Conservation (phyloP, 768 basidiomycete species). For the Dioszegia aurantiaca region DNA sequence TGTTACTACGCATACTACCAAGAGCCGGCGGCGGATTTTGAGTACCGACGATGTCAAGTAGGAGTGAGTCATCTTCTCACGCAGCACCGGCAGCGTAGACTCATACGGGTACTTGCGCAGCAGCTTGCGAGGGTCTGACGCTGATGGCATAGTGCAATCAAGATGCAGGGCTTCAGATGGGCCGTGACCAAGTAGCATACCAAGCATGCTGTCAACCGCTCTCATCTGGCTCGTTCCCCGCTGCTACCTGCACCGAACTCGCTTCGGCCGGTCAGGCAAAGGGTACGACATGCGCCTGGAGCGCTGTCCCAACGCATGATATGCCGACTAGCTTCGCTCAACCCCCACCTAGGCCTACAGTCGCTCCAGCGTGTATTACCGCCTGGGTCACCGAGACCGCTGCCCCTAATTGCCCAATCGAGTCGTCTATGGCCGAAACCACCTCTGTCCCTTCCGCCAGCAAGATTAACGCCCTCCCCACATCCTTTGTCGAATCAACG, state of each 20-base stretch:
- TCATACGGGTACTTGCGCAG: no score
- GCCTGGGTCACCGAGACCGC: constrained; percentile 11
- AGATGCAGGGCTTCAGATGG: not conserved
- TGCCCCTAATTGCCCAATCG: not conserved
- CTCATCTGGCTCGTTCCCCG: constrained; percentile 2
- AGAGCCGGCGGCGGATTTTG: constrained; percentile 3
- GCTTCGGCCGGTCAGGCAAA: not conserved
- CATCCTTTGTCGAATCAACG: not conserved
- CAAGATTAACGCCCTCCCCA: constrained; percentile 5
- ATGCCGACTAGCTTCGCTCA: constrained; percentile 17
- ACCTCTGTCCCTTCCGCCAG: not conserved
- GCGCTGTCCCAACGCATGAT: not conserved
- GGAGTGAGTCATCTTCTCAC: constrained; percentile 5
- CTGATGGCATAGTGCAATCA: constrained; percentile 3
- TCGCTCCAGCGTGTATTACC: constrained; percentile 4
- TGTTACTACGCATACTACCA: constrained; percentile 14
- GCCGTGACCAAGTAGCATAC: not conserved
- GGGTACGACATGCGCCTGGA: constrained; percentile 4
- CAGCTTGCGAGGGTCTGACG: no score
- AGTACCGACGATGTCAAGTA: constrained; percentile 10
- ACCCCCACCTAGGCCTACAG: constrained; percentile 3
- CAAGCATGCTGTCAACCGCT: constrained; percentile 4
- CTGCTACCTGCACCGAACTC: not conserved
- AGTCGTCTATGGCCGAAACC: not conserved
- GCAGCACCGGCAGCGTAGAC: no score